Conservation (phyloP, 768 basidiomycete species). For the Flagelloscypha sp. region DNA sequence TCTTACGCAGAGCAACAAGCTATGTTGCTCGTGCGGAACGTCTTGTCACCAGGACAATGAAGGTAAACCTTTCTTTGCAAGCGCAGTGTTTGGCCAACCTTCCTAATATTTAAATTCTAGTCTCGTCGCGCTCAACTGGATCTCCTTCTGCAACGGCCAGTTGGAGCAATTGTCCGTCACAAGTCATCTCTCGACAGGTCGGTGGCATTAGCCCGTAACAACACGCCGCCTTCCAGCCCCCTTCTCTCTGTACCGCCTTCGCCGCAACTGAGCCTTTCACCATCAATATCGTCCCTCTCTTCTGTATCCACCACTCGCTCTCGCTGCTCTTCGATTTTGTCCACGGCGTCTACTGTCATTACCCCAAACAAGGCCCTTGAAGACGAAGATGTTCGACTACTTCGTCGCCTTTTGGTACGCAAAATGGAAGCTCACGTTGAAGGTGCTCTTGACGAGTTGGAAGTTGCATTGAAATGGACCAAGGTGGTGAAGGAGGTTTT, state of each 20-base stretch:
- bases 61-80: too few species aligned
- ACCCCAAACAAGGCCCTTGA: constrained; percentile 49
- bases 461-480: constrained; percentile 51
- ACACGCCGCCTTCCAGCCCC: constrained; percentile 19
- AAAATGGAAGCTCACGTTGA: constrained; percentile 53
- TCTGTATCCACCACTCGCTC: constrained; percentile 34
- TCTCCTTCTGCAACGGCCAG: constrained; percentile 7
- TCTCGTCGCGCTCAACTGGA: too few species aligned
- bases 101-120: too few species aligned
- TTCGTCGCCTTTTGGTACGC: constrained; percentile 55
- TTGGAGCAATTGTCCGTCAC: constrained; percentile 3
- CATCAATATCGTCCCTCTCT: constrained; percentile 25
- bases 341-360: constrained; percentile 40
- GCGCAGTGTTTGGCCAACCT: too few species aligned
- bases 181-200: constrained; percentile 16
- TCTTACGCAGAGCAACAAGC: too few species aligned
- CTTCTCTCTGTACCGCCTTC: neutral
- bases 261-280: neutral
- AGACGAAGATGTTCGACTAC: constrained; percentile 54
- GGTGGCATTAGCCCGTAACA: constrained; percentile 14
- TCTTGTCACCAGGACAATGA: too few species aligned
- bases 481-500: constrained; percentile 58
- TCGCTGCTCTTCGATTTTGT: constrained; percentile 31
- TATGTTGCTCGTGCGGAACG: too few species aligned
- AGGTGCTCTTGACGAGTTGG: constrained; percentile 56